Base-by-base conservation (phyloP, 306 rosid genomes). In the Cucurbita argyrosperma region DNA sequence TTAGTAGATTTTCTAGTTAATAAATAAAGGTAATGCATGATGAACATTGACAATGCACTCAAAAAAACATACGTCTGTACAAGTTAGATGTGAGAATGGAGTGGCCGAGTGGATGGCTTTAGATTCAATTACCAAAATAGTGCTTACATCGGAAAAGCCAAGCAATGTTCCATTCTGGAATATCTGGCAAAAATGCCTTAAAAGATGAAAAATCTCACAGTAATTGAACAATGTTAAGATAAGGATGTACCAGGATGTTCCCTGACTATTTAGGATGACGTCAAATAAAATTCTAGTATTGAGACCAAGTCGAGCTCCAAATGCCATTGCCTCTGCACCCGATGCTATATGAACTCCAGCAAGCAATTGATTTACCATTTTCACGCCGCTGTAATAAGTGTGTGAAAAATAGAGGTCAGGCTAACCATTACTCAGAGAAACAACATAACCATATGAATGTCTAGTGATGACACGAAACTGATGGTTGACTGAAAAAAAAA, bases 321-420 rank as follows among this genome's bases (percentile, higher is more conserved):
- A 89, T 35, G 97, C 98, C 87, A 93, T 84, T 81, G 98, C 90
- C 89, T 93, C 98, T 8, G 98, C 98, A 75, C 83, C 94, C 10
- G 97, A 87, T 64, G 97, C 97, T 76, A 93, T 93, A 74, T 93
- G 98, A 86, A 90, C 97, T 82, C 97, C 98, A 77, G 98, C 97
- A 81, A 93, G 98, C 87, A 93, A 71, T 78, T 93, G 98, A 83
- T 93, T 93, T 39, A 93, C 89, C 98, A 90, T 93, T 91, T 93
- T 93, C 81, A 93, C 75, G 42, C 92, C 92, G 73, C 98, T 93
- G 78, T 76, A 88, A 59, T 80, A 78, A 83, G 68, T 72, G 76
- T 7, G 76, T 16, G 65, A 69, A 71, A 62, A 68, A 55, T 73
- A 76, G 35, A 43, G 75, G 60, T 53, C 62, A 70, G 52, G 19